Evolutionary conservation across 768 basidiomycete species (phyloP), one percentile per base, ranked within the genome.

Genomic region (Lactarius pseudohatsudake): DNA sequence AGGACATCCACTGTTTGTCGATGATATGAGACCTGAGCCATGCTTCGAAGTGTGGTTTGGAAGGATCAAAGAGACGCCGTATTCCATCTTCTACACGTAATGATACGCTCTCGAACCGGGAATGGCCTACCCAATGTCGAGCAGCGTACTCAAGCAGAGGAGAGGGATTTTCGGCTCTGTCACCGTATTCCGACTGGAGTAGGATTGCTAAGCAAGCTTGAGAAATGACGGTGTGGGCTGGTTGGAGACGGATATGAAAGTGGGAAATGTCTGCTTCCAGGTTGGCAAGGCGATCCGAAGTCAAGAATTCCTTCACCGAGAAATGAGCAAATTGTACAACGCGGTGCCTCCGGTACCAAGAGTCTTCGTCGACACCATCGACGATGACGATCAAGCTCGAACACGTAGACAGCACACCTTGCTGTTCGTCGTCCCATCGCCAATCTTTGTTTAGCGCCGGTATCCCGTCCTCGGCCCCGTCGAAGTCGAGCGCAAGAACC

Each of bases 221-320:
- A 15, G 57, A n/a, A 7, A 58, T 28, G 13, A 58, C 32, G 18
- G n/a, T 22, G n/a, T 58, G 57, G 36, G 57, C 20, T 15, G 57
- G 32, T 34, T 34, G n/a, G 13, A 34, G 30, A 22, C 11, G 30
- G 32, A 58, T 40, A 58, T 22, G 57, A 26, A 34, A 58, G 11
- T 16, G 57, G 34, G 57, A 9, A 7, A 40, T 34, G 2, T 34
- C 34, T 38, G 57, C 11, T 26, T 38, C 36, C 11, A 40, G n/a
- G 57, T 10, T 15, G 30, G n/a, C 22, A 40, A 58, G 57, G 11
- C 57, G 57, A 36, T 58, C 34, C n/a, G 57, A 58, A 38, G 57
- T 58, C n/a, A 57, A 57, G 57, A 57, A 57, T 0, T 57, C 57
- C 34, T 57, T 32, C n/a, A 57, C 41, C 20, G 59, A 38, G 40